A percentile compares a stretch with the other conserved stretches of the same genome.
These are phyloP conservation scores for Gossypioides kirkii DNA, from an alignment of 345 rosid genomes.

Conservation along the genomic window DNA sequence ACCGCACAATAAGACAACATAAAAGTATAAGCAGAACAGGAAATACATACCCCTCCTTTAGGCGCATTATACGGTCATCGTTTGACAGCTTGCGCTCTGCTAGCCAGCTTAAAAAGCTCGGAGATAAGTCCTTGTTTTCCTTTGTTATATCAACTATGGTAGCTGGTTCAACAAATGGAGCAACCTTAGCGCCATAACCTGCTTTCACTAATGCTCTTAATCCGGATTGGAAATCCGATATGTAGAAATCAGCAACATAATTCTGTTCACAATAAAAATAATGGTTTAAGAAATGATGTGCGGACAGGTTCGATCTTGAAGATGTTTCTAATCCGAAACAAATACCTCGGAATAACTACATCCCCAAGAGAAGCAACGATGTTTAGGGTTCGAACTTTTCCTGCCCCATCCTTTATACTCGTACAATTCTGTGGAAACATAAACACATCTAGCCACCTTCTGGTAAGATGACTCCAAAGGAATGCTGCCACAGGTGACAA, in stretches of 20 bases:
- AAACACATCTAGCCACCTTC: constrained; percentile 71
- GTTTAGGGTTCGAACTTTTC: constrained; percentile 65
- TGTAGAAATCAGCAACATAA: constrained; percentile 79
- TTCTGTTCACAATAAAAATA: constrained; percentile 42
- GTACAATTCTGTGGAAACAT: constrained; percentile 68
- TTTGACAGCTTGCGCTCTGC: constrained; percentile 62
- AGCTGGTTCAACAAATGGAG: constrained; percentile 64
- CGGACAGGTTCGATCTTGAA: not conserved
- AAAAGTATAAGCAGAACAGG: not conserved
- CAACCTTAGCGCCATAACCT: constrained; percentile 83
- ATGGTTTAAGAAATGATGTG: not conserved
- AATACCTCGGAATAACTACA: constrained; percentile 71
- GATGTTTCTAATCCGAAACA: not conserved
- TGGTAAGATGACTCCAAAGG: constrained; percentile 87
- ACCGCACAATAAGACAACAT: not conserved
- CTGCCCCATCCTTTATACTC: constrained; percentile 72
- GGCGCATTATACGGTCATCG: constrained; percentile 64
- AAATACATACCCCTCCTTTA: constrained; percentile 72
- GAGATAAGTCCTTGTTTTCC: constrained; percentile 59
- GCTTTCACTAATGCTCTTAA: constrained; percentile 87
- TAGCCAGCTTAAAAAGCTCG: constrained; percentile 72
- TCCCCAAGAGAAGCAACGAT: constrained; percentile 85
- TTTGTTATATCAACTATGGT: constrained; percentile 59
- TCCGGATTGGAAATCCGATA: constrained; percentile 89
- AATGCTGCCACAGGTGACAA: constrained; percentile 88